Percentiles rank a stretch among this genome's conserved stretches.
Evolutionary conservation across 495 filamentous ascomycete species (phyloP).

Genomic region (Aspergillus leporis): DNA sequence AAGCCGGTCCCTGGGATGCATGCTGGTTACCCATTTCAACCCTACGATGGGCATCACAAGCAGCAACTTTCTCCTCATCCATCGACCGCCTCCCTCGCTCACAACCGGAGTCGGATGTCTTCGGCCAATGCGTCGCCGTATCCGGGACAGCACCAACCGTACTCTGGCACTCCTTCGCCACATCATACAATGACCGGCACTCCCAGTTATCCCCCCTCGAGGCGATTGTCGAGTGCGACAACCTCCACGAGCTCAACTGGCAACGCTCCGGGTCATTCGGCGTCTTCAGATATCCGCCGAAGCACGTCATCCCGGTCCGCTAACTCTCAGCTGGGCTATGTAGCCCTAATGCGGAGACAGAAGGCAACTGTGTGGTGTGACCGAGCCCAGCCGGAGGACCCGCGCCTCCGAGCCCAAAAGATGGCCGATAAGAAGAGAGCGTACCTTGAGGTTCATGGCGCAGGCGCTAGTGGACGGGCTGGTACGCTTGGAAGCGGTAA

Average conservation of each 20-base stretch:
- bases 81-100: constrained; percentile 29
- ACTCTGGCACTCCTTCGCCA: constrained; percentile 27
- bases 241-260: constrained; percentile 64
- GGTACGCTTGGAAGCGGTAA: constrained; percentile 71
- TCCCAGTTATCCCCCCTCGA: constrained; percentile 43
- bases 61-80: constrained; percentile 34
- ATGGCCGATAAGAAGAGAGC: constrained; percentile 82
- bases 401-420: constrained; percentile 75
- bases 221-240: constrained; percentile 72
- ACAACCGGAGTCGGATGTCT: constrained; percentile 60
- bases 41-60: constrained; percentile 32
- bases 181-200: constrained; percentile 36
- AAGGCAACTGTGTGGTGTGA: constrained; percentile 99
- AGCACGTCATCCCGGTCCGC: constrained; percentile 68
- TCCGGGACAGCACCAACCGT: constrained; percentile 29
- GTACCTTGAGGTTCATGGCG: constrained; percentile 73
- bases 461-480: constrained; percentile 42
- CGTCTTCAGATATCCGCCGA: constrained; percentile 63
- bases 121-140: constrained; percentile 60
- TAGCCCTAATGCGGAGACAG: constrained; percentile 90
- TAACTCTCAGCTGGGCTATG: constrained; percentile 71
- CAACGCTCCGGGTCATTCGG: constrained; percentile 38
- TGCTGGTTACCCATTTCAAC: constrained; percentile 34
- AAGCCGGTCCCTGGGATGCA: constrained; percentile 34
- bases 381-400: constrained; percentile 89